Conservation (phyloP, 768 basidiomycete species). For the Cubamyces sp. region DNA sequence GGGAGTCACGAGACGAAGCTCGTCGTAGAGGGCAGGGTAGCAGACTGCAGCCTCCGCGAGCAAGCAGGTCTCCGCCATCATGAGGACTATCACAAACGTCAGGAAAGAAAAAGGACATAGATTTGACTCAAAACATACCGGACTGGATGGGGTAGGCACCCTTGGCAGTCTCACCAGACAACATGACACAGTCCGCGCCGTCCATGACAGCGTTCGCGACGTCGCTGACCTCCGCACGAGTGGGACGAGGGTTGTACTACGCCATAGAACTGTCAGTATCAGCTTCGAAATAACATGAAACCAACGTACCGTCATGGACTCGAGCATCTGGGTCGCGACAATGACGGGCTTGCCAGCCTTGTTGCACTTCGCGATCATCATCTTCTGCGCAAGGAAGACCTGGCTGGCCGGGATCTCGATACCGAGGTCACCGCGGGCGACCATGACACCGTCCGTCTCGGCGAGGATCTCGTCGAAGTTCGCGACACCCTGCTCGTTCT, state of each 20-base stretch:
- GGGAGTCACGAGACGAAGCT: constrained; percentile 75
- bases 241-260: constrained; percentile 96
- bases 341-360: constrained; percentile 97
- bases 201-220: constrained; percentile 99
- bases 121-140: constrained; percentile 49
- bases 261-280: constrained; percentile 6
- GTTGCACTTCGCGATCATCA: constrained; percentile 99
- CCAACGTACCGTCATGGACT: constrained; percentile 92
- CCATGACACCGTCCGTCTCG: constrained; percentile 99
- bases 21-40: constrained; percentile 93
- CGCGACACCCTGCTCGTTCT: constrained; percentile 98
- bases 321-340: constrained; percentile 99
- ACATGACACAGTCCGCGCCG: constrained; percentile 99
- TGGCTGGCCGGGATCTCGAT: constrained; percentile 99
- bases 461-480: constrained; percentile 99
- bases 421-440: constrained; percentile 98
- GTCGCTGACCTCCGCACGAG: constrained; percentile 98
- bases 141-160: constrained; percentile 96
- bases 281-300: background rate
- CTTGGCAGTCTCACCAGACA: constrained; percentile 99
- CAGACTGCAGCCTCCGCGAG: constrained; percentile 96
- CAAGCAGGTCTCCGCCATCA: constrained; percentile 99
- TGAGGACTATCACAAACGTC: constrained; percentile 64
- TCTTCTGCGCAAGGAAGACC: constrained; percentile 99
- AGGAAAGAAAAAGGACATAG: background rate